A percentile compares a stretch with the other conserved stretches of the same genome.
Evolutionary conservation across 2,329 filamentous ascomycete genomes (phyloP).

Genomic region (Rosellinia necatrix): DNA sequence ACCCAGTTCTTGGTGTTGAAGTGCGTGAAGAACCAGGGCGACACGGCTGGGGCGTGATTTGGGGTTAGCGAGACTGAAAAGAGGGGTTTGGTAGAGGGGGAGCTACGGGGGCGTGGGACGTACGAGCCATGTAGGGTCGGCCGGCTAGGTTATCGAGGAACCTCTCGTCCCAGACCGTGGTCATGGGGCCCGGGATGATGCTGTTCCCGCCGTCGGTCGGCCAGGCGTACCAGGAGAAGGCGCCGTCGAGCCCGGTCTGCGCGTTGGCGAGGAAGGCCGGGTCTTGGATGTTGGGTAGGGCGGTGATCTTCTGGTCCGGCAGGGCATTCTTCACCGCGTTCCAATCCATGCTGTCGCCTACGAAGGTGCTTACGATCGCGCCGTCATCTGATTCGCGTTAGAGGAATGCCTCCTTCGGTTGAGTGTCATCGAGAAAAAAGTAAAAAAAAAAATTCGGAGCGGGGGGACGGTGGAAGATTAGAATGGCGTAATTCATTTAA

Average conservation of each 20-base stretch:
- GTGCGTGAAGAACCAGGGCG: constrained; percentile 23
- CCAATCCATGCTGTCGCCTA: no score
- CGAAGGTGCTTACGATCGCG: no score
- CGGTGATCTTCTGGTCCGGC: constrained; percentile 19
- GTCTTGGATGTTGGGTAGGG: constrained; percentile 22
- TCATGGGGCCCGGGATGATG: constrained; percentile 21
- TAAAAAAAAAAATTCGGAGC: no score
- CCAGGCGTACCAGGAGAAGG: constrained; percentile 25
- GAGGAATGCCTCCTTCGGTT: no score
- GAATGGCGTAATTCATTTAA: no score
- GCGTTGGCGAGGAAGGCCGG: constrained; percentile 17
- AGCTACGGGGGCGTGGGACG: not conserved
- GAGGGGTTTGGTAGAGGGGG: no score
- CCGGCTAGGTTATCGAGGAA: constrained; percentile 17
- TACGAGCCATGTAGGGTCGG: constrained; percentile 23
- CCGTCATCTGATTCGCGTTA: no score
- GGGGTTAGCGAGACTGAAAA: no score
- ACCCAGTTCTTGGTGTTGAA: constrained; percentile 24
- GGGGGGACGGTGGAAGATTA: no score
- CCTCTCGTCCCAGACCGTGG: constrained; percentile 17
- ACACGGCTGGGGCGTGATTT: no score
- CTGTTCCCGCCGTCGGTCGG: constrained; percentile 21
- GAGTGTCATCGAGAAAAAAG: no score
- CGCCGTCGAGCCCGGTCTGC: constrained; percentile 23
- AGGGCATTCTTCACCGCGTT: constrained; percentile 18